Conservation (phyloP, 192 early-diverging fungal genomes). For the Podila clonocystis region DNA sequence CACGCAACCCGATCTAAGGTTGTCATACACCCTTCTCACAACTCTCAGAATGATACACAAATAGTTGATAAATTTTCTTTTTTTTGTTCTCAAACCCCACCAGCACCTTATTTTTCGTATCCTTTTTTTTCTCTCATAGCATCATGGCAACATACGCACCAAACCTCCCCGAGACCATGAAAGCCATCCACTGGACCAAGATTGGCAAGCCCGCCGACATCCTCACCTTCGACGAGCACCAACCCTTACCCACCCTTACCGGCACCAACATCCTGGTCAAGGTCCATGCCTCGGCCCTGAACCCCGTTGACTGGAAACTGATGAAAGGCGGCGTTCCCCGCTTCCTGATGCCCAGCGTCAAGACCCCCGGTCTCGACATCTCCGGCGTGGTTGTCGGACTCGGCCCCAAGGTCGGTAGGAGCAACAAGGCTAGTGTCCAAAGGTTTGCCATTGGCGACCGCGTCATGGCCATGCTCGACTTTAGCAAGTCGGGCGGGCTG, state of each 20-base stretch:
- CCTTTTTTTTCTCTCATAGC: not conserved
- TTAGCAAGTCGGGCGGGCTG: constrained; percentile 21
- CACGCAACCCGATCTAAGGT: too few relatives aligned
- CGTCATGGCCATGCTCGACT: constrained; percentile 38
- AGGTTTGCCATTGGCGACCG: constrained; percentile 37
- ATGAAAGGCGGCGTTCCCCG: constrained; percentile 26
- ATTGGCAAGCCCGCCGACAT: constrained; percentile 8
- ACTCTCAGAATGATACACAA: too few relatives aligned
- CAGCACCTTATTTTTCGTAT: too few relatives aligned
- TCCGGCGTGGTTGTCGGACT: constrained; percentile 36
- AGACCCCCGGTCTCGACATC: constrained; percentile 32
- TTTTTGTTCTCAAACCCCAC: too few relatives aligned
- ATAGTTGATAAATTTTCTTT: too few relatives aligned
- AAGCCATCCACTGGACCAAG: constrained; percentile 24
- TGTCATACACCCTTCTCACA: too few relatives aligned
- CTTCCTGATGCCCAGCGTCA: constrained; percentile 20
- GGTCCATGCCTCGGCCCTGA: constrained; percentile 46
- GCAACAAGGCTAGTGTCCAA: not conserved
- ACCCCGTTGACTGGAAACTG: constrained; percentile 54
- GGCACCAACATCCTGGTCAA: constrained; percentile 42
- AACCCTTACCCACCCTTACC: constrained; percentile 9
- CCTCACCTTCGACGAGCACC: constrained; percentile 21
- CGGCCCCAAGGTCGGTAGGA: constrained; percentile 23
- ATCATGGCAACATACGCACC: constrained; percentile 25
- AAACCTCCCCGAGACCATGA: constrained; percentile 24